Percentiles rank a stretch among this genome's conserved stretches.
These are phyloP conservation scores for Penicillium italicum DNA, from an alignment of 2,329 filamentous ascomycete species.

Conservation along the genomic window DNA sequence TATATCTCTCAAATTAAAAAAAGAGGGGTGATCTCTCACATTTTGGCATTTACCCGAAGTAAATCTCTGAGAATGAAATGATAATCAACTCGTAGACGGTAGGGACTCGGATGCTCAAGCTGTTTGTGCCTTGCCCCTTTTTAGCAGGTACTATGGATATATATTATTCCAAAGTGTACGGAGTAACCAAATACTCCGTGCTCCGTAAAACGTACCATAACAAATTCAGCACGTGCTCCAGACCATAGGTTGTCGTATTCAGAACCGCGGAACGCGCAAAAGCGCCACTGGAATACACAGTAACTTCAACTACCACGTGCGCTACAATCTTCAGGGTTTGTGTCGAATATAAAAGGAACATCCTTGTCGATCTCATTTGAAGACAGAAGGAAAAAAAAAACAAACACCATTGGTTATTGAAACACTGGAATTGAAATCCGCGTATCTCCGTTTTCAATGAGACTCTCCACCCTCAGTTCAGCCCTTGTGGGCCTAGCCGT, in stretches of 20 bases:
- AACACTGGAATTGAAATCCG: neutral
- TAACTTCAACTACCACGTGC: neutral
- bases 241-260: neutral
- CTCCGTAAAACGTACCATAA: neutral
- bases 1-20: slow-evolving; percentile 8
- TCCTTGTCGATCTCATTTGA: slow-evolving; percentile 11
- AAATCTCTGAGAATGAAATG: neutral
- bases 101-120: neutral
- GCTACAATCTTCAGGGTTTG: neutral
- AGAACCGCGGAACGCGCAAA: neutral
- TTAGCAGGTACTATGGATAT: neutral
- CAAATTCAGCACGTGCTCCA: neutral
- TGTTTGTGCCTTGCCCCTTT: neutral
- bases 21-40: neutral
- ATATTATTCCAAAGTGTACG: neutral
- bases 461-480: slow-evolving; percentile 69
- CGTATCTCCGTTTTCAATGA: slow-evolving; percentile 19
- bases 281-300: neutral
- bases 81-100: neutral
- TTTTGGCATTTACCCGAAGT: neutral
- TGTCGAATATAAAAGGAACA: neutral
- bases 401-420: neutral
- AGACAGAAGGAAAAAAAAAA: neutral
- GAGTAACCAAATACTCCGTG: too few species aligned
- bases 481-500: slow-evolving; percentile 69